Conservation (phyloP, 208 protist genomes). For the Trypanosoma mega region DNA sequence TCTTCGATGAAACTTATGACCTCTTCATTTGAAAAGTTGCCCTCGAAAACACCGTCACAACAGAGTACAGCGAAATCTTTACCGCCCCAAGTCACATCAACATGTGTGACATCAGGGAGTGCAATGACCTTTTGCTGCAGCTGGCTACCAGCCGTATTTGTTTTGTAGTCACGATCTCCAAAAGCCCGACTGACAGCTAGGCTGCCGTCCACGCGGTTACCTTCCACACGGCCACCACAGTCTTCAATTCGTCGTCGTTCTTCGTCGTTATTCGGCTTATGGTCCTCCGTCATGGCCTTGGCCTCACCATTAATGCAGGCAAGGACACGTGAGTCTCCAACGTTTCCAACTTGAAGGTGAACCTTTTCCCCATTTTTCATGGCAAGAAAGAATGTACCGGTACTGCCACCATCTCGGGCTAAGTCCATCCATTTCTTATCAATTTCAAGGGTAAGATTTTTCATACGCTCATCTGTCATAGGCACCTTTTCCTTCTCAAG, state of each 20-base stretch:
- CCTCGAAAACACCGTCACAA: conserved; percentile 93
- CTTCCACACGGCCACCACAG: conserved; percentile 90
- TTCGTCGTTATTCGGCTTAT: conserved; percentile 92
- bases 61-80: conserved; percentile 87
- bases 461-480: conserved; percentile 82
- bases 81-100: conserved; percentile 60
- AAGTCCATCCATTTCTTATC: conserved; percentile 84
- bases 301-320: conserved; percentile 79
- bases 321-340: conserved; percentile 91
- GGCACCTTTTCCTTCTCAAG: conserved; percentile 65
- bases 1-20: conserved; percentile 87
- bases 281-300: conserved; percentile 91
- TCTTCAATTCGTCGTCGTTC: conserved; percentile 87
- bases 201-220: conserved; percentile 92
- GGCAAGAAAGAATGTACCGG: conserved; percentile 87
- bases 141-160: conserved; percentile 48
- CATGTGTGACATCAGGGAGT: conserved; percentile 81
- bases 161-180: conserved; percentile 94
- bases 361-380: conserved; percentile 67
- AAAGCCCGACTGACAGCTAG: conserved; percentile 94
- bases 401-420: conserved; percentile 77
- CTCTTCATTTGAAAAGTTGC: conserved; percentile 90
- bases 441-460: conserved; percentile 77
- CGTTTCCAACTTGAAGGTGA: conserved; percentile 90
- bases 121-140: conserved; percentile 90